phyloP scores from a whole-genome alignment of 352 stramenopile genomes.

The Globisporangium orthogonon region DNA sequence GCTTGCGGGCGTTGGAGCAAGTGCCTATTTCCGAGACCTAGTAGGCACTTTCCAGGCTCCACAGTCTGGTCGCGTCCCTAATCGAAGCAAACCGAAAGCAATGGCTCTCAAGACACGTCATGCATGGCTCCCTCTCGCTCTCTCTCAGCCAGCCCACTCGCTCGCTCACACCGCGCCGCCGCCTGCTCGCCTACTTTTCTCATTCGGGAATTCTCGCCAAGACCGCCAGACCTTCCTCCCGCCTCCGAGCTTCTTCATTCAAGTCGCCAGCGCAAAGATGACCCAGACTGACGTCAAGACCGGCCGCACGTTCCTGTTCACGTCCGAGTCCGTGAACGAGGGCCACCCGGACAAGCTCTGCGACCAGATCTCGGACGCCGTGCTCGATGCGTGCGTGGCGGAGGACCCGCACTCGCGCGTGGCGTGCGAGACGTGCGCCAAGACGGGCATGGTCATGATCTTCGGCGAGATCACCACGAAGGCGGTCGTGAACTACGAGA shows the following conservation, averaged over 20 bases:
- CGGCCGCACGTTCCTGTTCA: conserved; percentile 93
- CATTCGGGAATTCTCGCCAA: conserved; percentile 16
- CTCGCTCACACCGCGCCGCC: neutral
- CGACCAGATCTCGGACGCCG: conserved; percentile 98
- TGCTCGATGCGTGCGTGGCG: conserved; percentile 97
- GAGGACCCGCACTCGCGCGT: conserved; percentile 98
- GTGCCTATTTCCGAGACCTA: too few relatives aligned
- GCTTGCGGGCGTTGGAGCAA: too few relatives aligned
- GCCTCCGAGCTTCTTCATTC: neutral
- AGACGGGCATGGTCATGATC: conserved; percentile 99
- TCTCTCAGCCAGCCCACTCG: neutral
- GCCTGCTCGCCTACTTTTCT: neutral
- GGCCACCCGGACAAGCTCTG: conserved; percentile 98
- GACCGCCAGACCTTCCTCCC: conserved; percentile 4
- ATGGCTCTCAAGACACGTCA: neutral
- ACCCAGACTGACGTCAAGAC: conserved; percentile 43
- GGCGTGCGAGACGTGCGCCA: conserved; percentile 98
- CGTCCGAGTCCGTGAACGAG: conserved; percentile 99
- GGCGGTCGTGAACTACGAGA: conserved; percentile 99
- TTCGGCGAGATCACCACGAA: conserved; percentile 99
- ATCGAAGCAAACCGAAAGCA: neutral
- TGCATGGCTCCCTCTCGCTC: neutral
- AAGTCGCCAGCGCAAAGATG: conserved; percentile 25
- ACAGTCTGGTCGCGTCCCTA: too few relatives aligned
- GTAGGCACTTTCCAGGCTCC: too few relatives aligned